Percentiles rank a stretch among this genome's conserved stretches.
Evolutionary conservation across 345 rosid species (phyloP).

Genomic region (Brassica incana): DNA sequence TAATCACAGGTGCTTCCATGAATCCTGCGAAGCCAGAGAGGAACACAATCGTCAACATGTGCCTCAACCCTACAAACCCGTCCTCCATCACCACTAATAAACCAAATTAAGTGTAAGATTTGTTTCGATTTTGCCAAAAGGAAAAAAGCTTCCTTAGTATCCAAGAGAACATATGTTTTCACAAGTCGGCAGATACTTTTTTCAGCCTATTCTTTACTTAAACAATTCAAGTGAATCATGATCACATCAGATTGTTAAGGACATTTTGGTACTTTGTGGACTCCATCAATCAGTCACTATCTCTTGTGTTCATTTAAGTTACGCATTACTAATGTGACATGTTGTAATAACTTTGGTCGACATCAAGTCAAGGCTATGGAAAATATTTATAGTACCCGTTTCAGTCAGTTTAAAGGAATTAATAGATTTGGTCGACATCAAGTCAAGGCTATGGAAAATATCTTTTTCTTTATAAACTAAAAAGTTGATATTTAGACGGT

Average conservation of each 20-base stretch:
- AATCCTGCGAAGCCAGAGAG: constrained; percentile 48
- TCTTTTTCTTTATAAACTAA: too few species aligned
- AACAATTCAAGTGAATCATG: neutral
- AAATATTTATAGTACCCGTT: neutral
- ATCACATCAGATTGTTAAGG: constrained; percentile 12
- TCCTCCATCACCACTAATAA: constrained; percentile 32
- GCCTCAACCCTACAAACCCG: constrained; percentile 38
- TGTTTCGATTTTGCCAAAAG: neutral
- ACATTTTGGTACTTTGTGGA: constrained; percentile 5
- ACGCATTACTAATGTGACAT: constrained; percentile 12
- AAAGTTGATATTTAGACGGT: too few species aligned
- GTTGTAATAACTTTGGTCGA: neutral
- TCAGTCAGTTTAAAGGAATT: neutral
- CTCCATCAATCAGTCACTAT: neutral
- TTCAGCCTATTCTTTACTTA: neutral
- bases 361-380: neutral
- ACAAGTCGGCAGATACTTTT: neutral
- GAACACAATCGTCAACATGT: constrained; percentile 63
- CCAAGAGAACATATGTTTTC: neutral
- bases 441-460: too few species aligned
- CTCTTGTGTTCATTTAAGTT: neutral
- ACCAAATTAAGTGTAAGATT: neutral
- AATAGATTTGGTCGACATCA: too few species aligned
- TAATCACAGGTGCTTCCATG: constrained; percentile 66
- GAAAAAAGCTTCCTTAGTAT: neutral